Conservation (phyloP, 164 flowering plant genomes). For the Piper longum region DNA sequence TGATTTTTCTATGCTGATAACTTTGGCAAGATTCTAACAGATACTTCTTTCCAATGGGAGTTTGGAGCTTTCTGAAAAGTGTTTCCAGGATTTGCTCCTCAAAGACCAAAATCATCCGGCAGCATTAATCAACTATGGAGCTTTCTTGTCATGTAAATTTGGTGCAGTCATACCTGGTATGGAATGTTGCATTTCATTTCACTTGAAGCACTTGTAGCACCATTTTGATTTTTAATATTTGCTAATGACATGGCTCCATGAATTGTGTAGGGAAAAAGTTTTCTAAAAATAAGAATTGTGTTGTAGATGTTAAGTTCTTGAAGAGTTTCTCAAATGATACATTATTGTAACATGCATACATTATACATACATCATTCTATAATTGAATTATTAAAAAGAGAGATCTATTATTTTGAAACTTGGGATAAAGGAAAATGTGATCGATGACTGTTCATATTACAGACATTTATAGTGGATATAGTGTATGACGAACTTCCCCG, state of each 20-base stretch:
- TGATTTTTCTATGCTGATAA: not conserved
- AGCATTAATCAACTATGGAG: constrained; percentile 70
- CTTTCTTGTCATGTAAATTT: constrained; percentile 58
- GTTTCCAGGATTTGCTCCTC: constrained; percentile 62
- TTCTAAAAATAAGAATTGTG: not conserved
- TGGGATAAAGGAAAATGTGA: no score
- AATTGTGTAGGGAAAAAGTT: not conserved
- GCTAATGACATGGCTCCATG: not conserved
- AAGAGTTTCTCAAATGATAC: no score
- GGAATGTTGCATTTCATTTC: constrained; percentile 6
- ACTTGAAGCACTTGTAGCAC: no score
- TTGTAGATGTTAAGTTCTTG: no score
- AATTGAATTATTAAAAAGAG: no score
- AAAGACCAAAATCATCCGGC: constrained; percentile 93
- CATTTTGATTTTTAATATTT: no score
- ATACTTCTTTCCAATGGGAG: constrained; percentile 47
- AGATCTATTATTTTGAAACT: no score
- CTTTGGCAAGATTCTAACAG: constrained; percentile 1
- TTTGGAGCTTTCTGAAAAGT: constrained; percentile 60
- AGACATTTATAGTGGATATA: no score
- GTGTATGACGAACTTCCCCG: no score
- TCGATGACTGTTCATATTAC: no score
- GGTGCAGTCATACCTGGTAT: constrained; percentile 74
- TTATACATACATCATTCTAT: no score
- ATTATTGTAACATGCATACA: no score